A percentile compares a stretch with the other conserved stretches of the same genome.
Evolutionary conservation across 2,329 filamentous ascomycete genomes (phyloP).

Genomic region (Colletotrichum zoysiae): DNA sequence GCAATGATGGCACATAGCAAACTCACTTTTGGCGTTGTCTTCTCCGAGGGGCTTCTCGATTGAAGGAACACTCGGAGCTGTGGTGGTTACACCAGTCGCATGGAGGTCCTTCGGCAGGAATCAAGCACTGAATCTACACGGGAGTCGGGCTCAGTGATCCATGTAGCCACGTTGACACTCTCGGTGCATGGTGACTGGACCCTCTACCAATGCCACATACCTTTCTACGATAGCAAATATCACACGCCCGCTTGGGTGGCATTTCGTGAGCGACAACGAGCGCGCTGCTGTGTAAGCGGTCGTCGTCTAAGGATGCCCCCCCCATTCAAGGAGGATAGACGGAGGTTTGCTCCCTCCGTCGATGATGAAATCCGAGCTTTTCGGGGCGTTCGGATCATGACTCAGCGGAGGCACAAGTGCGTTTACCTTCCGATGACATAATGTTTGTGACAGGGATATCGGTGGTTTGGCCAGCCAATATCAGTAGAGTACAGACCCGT

Average conservation of each 20-base stretch:
- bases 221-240: constrained; percentile 29
- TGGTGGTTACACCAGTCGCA: constrained; percentile 36
- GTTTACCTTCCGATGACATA: not conserved
- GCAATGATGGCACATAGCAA: accelerated
- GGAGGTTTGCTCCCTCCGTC: constrained; percentile 17
- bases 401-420: not conserved
- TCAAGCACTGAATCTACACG: constrained; percentile 26
- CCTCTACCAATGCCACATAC: not conserved
- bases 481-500: not conserved
- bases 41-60: not conserved
- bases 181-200: accelerated
- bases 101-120: constrained; percentile 9
- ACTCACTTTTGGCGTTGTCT: constrained; percentile 4
- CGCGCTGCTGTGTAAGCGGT: not conserved
- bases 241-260: constrained; percentile 31
- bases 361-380: not conserved
- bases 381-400: accelerated
- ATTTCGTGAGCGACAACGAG: not conserved
- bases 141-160: not conserved
- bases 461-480: not conserved
- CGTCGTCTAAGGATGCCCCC: not conserved
- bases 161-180: too few species aligned
- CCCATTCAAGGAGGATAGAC: not conserved
- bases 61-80: constrained; percentile 16
- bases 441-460: not conserved